phyloP scores from a whole-genome alignment of 2,329 filamentous ascomycete genomes.

The Aspergillus calidoustus region DNA sequence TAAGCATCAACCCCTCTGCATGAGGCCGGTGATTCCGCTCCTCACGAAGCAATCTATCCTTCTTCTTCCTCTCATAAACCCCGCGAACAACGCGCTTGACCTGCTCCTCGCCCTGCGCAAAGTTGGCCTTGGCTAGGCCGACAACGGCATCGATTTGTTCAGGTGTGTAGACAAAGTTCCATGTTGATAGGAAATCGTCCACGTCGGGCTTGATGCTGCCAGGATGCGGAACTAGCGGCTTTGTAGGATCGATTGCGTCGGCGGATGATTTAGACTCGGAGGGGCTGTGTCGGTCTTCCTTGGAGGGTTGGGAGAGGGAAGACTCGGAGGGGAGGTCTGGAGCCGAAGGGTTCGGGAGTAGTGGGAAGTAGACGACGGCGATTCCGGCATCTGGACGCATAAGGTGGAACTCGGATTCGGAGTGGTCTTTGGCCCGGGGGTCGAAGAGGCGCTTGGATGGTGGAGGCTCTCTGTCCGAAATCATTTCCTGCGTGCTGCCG shows the following conservation, averaged over 20 bases:
- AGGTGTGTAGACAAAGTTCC: conserved; percentile 96
- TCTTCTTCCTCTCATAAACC: conserved; percentile 91
- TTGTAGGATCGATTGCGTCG: conserved; percentile 24
- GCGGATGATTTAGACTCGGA: conserved; percentile 24
- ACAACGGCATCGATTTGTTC: conserved; percentile 88
- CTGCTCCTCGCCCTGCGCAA: conserved; percentile 76
- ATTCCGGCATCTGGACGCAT: conserved; percentile 81
- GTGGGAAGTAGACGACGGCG: conserved; percentile 86
- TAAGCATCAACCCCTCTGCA: conserved; percentile 37
- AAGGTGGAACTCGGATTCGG: conserved; percentile 69
- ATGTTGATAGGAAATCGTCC: conserved; percentile 88
- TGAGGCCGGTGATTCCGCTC: conserved; percentile 29
- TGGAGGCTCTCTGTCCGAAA: conserved; percentile 58
- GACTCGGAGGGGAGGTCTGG: conserved; percentile 34
- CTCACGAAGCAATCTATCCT: conserved; percentile 44
- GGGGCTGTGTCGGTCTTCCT: conserved; percentile 27
- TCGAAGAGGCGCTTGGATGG: conserved; percentile 55
- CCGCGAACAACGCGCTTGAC: conserved; percentile 79
- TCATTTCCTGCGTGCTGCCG: conserved; percentile 77
- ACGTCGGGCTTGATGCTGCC: conserved; percentile 77
- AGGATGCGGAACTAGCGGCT: conserved; percentile 53
- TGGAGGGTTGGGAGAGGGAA: conserved; percentile 28
- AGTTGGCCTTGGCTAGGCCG: conserved; percentile 82
- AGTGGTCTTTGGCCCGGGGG: conserved; percentile 58
- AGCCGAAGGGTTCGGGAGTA: conserved; percentile 72